These are phyloP conservation scores for Jaltomata sinuosa DNA, from an alignment of 257 asterid species.

Conservation along the genomic window DNA sequence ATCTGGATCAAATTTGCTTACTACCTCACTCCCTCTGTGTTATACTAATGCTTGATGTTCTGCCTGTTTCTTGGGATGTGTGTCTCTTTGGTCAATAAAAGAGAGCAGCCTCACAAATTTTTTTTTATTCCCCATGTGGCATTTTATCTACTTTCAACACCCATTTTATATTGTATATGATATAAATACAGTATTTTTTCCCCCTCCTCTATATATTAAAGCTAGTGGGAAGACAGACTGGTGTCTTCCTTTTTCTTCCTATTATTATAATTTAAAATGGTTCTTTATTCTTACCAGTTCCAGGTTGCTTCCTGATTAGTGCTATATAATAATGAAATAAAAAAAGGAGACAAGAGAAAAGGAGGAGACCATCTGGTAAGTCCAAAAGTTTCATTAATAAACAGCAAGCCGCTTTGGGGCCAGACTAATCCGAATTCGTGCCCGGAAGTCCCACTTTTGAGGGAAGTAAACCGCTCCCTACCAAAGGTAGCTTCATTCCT, in stretches of 20 bases:
- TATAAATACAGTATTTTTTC: background rate
- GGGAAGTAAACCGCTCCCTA: no score
- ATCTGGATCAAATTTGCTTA: background rate
- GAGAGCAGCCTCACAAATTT: background rate
- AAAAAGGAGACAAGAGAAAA: no score
- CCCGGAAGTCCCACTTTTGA: no score
- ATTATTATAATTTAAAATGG: background rate
- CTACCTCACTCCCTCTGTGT: background rate
- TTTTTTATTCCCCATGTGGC: background rate
- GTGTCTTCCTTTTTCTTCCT: background rate
- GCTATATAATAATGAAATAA: no score
- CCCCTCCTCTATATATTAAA: background rate
- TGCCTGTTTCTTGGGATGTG: background rate
- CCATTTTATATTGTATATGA: background rate
- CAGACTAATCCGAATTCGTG: no score
- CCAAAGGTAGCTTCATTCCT: no score
- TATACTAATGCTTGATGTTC: background rate
- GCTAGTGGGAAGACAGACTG: background rate
- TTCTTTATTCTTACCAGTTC: background rate
- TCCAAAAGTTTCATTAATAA: no score
- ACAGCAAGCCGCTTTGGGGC: no score
- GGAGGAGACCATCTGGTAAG: no score
- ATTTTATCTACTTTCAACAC: background rate
- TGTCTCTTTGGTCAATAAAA: background rate
- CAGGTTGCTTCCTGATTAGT: background rate